Conservation (phyloP, 768 basidiomycete species). For the Auricularia sp. region DNA sequence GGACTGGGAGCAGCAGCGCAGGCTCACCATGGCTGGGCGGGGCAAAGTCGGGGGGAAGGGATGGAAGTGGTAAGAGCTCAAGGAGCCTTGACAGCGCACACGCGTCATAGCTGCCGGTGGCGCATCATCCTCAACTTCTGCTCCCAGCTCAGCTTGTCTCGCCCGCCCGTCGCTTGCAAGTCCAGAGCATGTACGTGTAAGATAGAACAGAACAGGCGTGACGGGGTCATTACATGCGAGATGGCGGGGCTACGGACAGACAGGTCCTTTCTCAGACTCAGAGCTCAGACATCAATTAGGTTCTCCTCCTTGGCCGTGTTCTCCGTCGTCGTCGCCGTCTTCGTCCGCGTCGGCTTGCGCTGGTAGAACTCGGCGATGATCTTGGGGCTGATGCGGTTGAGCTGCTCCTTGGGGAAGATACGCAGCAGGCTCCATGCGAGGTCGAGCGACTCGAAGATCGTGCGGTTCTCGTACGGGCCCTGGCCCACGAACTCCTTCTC, state of each 20-base stretch:
- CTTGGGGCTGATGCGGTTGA: conserved; percentile 96
- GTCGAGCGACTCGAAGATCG: conserved; percentile 95
- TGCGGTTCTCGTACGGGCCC: conserved; percentile 91
- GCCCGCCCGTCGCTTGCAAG: too few relatives aligned
- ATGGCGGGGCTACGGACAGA: neutral
- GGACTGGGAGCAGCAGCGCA: neutral
- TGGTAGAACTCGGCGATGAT: conserved; percentile 90
- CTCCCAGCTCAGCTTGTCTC: too few relatives aligned
- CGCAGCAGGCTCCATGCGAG: conserved; percentile 93
- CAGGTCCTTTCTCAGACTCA: too few relatives aligned
- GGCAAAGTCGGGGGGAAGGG: neutral
- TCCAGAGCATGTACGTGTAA: too few relatives aligned
- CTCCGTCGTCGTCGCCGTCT: conserved; percentile 38
- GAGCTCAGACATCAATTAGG: conserved; percentile 45
- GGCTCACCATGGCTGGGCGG: neutral
- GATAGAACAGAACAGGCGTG: too few relatives aligned
- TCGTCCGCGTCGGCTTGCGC: conserved; percentile 66
- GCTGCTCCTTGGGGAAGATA: conserved; percentile 97
- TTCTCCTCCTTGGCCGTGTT: conserved; percentile 38
- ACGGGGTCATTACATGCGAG: too few relatives aligned
- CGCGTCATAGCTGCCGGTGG: neutral
- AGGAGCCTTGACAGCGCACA: neutral
- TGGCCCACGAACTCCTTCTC: conserved; percentile 96
- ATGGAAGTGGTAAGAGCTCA: neutral
- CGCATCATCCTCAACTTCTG: too few relatives aligned